Conservation (phyloP, 2,329 filamentous ascomycete species). For the Penicillium sp. region DNA sequence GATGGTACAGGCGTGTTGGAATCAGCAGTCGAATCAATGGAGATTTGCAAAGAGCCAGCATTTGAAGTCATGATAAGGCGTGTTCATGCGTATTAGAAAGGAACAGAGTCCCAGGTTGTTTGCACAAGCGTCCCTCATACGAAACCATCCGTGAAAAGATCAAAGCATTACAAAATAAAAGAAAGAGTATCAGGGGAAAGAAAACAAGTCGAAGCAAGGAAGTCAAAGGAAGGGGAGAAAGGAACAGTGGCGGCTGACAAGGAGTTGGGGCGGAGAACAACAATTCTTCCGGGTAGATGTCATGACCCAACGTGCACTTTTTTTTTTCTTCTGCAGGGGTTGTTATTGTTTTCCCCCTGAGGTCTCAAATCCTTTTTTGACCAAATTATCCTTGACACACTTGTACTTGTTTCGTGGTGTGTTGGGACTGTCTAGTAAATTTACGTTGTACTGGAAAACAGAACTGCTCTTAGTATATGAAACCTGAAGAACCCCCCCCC, state of each 20-base stretch:
- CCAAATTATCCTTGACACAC: neutral
- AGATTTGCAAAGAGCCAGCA: constrained; percentile 5
- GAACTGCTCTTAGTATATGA: neutral
- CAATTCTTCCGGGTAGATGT: constrained; percentile 24
- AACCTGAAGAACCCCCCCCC: neutral
- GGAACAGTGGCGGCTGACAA: constrained; percentile 34
- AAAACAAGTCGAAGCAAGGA: constrained; percentile 20
- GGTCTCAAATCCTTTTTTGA: neutral
- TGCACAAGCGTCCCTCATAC: neutral
- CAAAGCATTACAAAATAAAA: constrained; percentile 2
- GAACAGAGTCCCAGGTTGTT: constrained; percentile 9
- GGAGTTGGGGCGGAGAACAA: constrained; percentile 33
- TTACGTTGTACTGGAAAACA: neutral
- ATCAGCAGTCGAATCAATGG: constrained; percentile 11
- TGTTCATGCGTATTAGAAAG: constrained; percentile 13
- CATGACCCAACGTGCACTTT: constrained; percentile 9
- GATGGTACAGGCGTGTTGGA: constrained; percentile 19
- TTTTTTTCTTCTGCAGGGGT: neutral
- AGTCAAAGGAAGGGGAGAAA: constrained; percentile 21
- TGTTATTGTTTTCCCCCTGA: neutral
- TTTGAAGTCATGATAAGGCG: constrained; percentile 19
- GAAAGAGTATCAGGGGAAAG: neutral
- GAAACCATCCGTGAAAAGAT: neutral
- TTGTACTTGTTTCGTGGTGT: too few relatives aligned
- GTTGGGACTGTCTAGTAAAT: too few relatives aligned